phyloP scores from a whole-genome alignment of 768 basidiomycete genomes.

The Suillus variegatus region DNA sequence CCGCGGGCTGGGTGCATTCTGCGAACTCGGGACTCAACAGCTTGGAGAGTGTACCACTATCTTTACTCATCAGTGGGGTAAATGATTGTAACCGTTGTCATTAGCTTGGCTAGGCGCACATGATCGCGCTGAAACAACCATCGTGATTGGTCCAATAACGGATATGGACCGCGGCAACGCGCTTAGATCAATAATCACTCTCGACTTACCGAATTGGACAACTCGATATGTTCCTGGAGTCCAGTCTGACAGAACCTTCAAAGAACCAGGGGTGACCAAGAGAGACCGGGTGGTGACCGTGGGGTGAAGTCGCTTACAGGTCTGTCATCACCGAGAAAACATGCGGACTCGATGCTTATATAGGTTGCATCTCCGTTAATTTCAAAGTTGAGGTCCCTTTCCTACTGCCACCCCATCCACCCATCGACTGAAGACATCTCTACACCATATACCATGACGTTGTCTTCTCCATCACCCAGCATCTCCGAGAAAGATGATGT shows the following conservation, averaged over 20 bases:
- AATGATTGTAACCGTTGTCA: not conserved
- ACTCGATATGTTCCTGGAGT: not conserved
- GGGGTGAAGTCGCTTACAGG: not conserved
- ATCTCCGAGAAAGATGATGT: constrained; percentile 13
- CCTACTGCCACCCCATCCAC: not conserved
- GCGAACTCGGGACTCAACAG: no score
- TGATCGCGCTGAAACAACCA: not conserved
- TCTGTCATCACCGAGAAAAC: not conserved
- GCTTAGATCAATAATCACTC: not conserved
- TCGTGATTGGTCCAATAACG: not conserved
- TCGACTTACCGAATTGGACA: not conserved
- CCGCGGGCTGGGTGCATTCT: not conserved
- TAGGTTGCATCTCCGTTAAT: not conserved
- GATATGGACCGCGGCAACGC: not conserved
- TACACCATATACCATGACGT: not conserved
- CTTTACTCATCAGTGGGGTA: no score
- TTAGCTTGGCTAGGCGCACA: not conserved
- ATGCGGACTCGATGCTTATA: not conserved
- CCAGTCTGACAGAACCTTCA: not conserved
- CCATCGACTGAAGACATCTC: not conserved
- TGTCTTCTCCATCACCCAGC: not conserved
- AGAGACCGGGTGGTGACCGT: not conserved
- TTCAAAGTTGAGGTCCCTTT: not conserved
- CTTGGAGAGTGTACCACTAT: no score
- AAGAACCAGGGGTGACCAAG: not conserved